Evolutionary conservation across 208 protist genomes (phyloP), one percentile per base, ranked within the genome.

Genomic region (Trypanosoma vivax): DNA sequence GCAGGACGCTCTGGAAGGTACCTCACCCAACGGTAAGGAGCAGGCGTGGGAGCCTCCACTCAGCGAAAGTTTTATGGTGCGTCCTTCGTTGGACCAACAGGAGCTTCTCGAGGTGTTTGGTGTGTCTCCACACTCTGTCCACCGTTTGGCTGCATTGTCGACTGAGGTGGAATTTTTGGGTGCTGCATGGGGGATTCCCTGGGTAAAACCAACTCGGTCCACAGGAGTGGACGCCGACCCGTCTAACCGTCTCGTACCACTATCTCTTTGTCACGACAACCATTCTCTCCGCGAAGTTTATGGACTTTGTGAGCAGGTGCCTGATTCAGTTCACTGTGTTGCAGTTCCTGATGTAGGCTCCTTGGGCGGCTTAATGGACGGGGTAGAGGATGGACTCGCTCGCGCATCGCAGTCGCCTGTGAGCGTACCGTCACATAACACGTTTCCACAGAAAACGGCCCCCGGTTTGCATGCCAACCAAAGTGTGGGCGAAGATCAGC

Each of bases 161-260:
- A 16, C 33, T 14, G 40, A 48, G 24, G 79, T 82, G n/a, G 51
- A 71, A 3, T 83, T 87, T 51, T 30, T 82, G 6, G 79, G 79
- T 18, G 58, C 69, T 5, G 75, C 75, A 1, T 68, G 64, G 47
- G 79, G 75, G 19, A 34, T 87, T 11, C 72, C 72, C 9, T 87
- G 79, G 79, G 47, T 76, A 21, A 16, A 18, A 34, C 5, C 48
- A 16, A 18, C 54, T 30, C 3, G 33, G 28, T 16, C 23, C 7
- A 27, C 3, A 29, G 40, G n/a, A n/a, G 24, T 21, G 10, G 23
- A 31, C 28, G 27, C 13, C 55, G 29, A 50, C 31, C 0, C 7
- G 3, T 16, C 23, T 41, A 21, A 23, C 14, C 50, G 1, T 11
- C 25, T 63, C 18, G 31, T 47, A 27, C 57, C 57, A 14, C 38